phyloP scores from a whole-genome alignment of 2,329 filamentous ascomycete species.

The Clonostachys byssicola region DNA sequence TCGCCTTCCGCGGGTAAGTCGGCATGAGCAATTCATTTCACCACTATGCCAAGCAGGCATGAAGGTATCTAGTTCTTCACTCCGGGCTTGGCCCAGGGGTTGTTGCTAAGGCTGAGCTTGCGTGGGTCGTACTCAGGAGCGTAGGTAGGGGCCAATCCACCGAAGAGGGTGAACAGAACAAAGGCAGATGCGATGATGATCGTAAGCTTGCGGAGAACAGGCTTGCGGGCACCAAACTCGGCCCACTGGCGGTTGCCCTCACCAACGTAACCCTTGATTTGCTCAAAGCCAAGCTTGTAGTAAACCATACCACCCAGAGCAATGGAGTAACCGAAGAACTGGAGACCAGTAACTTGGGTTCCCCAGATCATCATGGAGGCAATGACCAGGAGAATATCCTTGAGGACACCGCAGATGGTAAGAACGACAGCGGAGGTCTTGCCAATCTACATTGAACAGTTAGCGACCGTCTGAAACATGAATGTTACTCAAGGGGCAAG shows the following conservation, averaged over 20 bases:
- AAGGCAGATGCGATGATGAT: conserved; percentile 62
- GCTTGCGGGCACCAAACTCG: conserved; percentile 76
- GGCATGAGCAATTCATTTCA: too few species aligned
- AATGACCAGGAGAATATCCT: conserved; percentile 78
- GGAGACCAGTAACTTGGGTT: conserved; percentile 68
- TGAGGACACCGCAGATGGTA: conserved; percentile 82
- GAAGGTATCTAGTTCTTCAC: too few species aligned
- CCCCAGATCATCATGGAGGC: conserved; percentile 81
- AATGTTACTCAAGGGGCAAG: too few species aligned
- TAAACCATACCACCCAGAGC: conserved; percentile 72
- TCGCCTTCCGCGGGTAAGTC: too few species aligned
- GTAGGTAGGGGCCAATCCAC: conserved; percentile 59
- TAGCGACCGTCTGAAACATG: conserved; percentile 9
- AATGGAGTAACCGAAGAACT: conserved; percentile 82
- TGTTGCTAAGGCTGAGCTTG: conserved; percentile 27
- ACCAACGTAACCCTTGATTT: conserved; percentile 73
- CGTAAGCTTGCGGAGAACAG: conserved; percentile 72
- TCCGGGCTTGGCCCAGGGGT: too few species aligned
- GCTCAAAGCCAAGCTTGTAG: conserved; percentile 82
- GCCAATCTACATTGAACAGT: conserved; percentile 61
- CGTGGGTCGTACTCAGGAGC: conserved; percentile 49
- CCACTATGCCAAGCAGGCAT: too few species aligned
- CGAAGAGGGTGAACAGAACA: conserved; percentile 66
- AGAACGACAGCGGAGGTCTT: conserved; percentile 84
- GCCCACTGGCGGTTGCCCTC: conserved; percentile 77